Base-by-base conservation (phyloP, 2,329 filamentous ascomycete species). In the Talaromyces piceae region DNA sequence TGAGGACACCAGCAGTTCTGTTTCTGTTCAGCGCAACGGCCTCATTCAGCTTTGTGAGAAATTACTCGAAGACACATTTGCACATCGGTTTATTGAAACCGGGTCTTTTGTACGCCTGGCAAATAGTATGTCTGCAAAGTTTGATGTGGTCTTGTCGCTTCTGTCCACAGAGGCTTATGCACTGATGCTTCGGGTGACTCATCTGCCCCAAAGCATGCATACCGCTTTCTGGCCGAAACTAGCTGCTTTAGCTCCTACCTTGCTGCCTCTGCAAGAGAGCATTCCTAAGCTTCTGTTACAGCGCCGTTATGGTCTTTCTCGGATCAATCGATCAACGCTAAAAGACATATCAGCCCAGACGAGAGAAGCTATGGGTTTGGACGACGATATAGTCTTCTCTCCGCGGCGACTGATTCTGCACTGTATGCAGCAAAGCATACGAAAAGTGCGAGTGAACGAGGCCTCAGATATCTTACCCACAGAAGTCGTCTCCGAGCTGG, bases 81-180 rank as follows among this genome's bases (percentile, higher is more conserved):
- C 61, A 27, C 62, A 61, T n/a, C 67, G 68, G 26, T 90, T 95
- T 59, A 77, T 86, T 18, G 84, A 90, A 55, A 84, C 88, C 57
- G 81, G 82, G 5, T 81, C 86, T 51, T 86, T 88, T 55, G 78
- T 82, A 49, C 79, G 79, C 26, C 73, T 96, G 13, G 79, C 89
- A 48, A 75, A 79, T 41, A 78, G 80, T 39, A 73, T 87, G 8
- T 76, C 74, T 1, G 73, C 74, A 45, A 80, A 85, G 60, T 68
- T 74, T 1, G 86, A 90, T 62, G 57, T 63, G 30, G 53, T 71
- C 16, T 63, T 62, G 20, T 53, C 56, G 12, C 62, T 63, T 12
- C 57, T 73, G 25, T 57, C 60, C 39, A 53, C 66, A 9, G 67
- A 63, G 53, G 63, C 63, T 5, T 70, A 64, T 54, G 59, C 54